phyloP scores from a whole-genome alignment of 176 grass and related monocot genomes.

The Zea luxurians region DNA sequence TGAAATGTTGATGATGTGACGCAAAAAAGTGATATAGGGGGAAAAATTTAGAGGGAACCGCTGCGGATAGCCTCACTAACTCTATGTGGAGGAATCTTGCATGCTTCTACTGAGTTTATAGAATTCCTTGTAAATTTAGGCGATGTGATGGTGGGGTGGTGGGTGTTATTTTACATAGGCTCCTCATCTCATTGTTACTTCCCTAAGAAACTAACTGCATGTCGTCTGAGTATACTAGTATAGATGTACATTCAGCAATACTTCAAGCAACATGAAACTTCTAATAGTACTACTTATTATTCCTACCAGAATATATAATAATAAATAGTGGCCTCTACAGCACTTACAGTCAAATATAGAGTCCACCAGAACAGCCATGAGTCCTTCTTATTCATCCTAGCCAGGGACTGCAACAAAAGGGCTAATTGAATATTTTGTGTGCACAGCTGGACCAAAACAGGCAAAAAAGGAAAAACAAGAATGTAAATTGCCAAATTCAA shows the following conservation, averaged over 20 bases:
- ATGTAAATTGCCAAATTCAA: neutral
- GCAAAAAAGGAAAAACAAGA: neutral
- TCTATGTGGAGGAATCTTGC: neutral
- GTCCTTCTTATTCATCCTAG: constrained; percentile 94
- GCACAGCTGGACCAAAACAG: neutral
- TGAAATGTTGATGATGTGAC: too few relatives aligned
- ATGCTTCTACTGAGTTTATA: neutral
- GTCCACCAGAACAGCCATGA: constrained; percentile 98
- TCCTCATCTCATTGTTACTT: neutral
- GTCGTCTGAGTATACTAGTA: neutral
- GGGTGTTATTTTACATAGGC: neutral
- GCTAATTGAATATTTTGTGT: neutral
- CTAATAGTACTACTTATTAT: neutral
- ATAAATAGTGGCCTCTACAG: neutral
- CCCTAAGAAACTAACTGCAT: neutral
- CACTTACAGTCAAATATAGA: constrained; percentile 79
- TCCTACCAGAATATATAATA: neutral
- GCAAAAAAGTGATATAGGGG: too few relatives aligned
- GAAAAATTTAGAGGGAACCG: too few relatives aligned
- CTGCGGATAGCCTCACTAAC: too few relatives aligned
- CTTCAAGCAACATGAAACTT: neutral
- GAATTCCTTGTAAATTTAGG: neutral
- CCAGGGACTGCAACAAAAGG: constrained; percentile 60
- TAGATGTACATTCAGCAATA: neutral
- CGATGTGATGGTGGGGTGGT: neutral